phyloP scores from a whole-genome alignment of 768 basidiomycete genomes.

The Trametes cubensis region DNA sequence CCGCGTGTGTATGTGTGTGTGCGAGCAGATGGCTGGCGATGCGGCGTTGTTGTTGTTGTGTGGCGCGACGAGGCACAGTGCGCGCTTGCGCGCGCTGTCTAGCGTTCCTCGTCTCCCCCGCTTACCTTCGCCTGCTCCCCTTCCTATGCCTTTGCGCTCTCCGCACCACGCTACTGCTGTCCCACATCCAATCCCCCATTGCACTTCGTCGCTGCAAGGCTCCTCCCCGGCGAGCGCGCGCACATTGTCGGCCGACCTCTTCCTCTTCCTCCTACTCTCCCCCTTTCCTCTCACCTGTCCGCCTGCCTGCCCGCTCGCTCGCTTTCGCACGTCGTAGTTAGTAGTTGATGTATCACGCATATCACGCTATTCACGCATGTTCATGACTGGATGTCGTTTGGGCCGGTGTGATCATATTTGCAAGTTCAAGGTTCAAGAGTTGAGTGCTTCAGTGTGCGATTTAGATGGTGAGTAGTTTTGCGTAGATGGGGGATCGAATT shows the following conservation, averaged over 20 bases:
- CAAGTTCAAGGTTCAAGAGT: too few species aligned
- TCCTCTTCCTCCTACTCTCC: background rate
- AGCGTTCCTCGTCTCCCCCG: slow-evolving; percentile 2
- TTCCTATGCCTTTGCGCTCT: background rate
- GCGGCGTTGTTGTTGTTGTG: background rate
- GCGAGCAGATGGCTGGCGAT: background rate
- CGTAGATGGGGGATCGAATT: too few species aligned
- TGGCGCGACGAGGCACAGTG: slow-evolving; percentile 15
- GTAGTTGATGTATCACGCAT: slow-evolving; percentile 23
- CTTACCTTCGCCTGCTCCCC: slow-evolving; percentile 5
- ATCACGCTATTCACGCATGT: slow-evolving; percentile 27
- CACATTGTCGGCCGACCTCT: slow-evolving; percentile 6
- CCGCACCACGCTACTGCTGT: background rate
- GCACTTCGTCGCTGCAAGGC: slow-evolving; percentile 11
- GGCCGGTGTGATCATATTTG: background rate
- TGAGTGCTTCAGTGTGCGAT: too few species aligned
- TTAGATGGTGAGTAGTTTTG: too few species aligned
- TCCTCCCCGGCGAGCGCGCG: background rate
- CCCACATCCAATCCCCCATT: background rate
- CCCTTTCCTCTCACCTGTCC: too few species aligned
- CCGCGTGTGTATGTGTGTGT: background rate
- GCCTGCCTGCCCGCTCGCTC: background rate
- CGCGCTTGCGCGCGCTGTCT: slow-evolving; percentile 24
- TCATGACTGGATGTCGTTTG: slow-evolving; percentile 16
- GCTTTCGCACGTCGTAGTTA: slow-evolving; percentile 17